Evolutionary conservation across 345 rosid genomes (phyloP).

Genomic region (Mercurialis annua): DNA sequence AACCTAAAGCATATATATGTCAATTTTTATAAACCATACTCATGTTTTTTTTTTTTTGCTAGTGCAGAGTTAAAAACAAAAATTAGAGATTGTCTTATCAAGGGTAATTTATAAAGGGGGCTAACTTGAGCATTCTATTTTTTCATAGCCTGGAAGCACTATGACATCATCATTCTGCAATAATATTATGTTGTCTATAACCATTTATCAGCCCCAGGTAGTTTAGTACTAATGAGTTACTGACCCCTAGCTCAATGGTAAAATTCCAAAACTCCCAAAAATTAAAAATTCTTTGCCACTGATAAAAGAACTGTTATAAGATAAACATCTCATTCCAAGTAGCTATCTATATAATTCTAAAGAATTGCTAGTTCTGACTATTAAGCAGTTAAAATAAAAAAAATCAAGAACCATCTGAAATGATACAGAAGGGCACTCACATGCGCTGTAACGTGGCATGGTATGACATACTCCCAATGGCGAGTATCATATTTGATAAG

Average conservation of each 20-base stretch:
- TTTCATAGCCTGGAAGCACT: neutral
- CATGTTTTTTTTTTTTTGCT: neutral
- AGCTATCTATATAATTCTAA: neutral
- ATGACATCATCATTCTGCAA: neutral
- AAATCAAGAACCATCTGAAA: neutral
- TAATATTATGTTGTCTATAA: neutral
- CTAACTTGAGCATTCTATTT: neutral
- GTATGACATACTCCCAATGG: conserved; percentile 89
- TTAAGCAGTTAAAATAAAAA: neutral
- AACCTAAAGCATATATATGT: neutral
- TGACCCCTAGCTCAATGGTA: neutral
- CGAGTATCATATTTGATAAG: conserved; percentile 82
- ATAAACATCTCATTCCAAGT: neutral
- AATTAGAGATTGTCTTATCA: neutral
- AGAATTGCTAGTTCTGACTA: neutral
- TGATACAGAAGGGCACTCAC: conserved; percentile 42
- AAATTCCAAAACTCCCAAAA: neutral
- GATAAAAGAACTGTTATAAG: neutral
- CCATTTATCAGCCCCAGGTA: neutral
- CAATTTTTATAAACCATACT: neutral
- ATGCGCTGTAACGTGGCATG: conserved; percentile 74
- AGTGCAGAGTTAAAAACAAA: neutral
- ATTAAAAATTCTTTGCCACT: neutral
- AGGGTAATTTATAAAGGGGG: neutral
- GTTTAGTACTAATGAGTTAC: too few species aligned